Conservation (phyloP, 345 rosid genomes). For the Dimocarpus longan region DNA sequence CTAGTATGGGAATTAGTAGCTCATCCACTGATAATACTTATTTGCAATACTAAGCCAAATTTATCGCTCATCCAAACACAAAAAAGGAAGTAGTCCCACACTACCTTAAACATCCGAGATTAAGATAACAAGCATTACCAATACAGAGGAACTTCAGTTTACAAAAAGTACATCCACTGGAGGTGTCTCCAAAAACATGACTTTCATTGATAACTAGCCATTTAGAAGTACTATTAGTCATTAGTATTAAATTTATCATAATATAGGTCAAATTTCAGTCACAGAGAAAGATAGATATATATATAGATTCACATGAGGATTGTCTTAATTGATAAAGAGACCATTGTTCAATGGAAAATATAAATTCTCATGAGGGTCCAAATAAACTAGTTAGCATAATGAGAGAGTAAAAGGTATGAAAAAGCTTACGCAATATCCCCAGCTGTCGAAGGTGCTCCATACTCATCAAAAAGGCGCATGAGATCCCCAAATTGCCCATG, state of each 20-base stretch:
- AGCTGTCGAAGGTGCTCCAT: conserved; percentile 97
- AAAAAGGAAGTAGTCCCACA: neutral
- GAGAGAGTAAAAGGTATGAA: neutral
- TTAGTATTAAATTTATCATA: neutral
- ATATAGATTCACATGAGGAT: neutral
- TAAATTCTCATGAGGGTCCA: neutral
- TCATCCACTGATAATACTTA: no score
- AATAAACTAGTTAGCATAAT: neutral
- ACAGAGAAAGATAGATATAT: neutral
- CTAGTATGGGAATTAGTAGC: neutral
- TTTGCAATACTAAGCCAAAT: neutral
- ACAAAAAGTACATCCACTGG: neutral
- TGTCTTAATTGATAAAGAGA: neutral
- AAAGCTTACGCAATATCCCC: conserved; percentile 96
- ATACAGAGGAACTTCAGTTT: neutral
- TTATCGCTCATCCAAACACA: neutral
- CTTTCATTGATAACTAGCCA: neutral
- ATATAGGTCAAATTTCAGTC: neutral
- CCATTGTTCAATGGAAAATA: neutral
- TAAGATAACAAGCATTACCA: neutral
- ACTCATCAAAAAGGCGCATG: conserved; percentile 98
- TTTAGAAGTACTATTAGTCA: neutral
- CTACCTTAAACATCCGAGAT: neutral
- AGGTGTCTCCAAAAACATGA: neutral
- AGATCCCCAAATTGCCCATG: conserved; percentile 99